These are phyloP conservation scores for Penicillium steckii DNA, from an alignment of 495 filamentous ascomycete genomes.

Conservation along the genomic window DNA sequence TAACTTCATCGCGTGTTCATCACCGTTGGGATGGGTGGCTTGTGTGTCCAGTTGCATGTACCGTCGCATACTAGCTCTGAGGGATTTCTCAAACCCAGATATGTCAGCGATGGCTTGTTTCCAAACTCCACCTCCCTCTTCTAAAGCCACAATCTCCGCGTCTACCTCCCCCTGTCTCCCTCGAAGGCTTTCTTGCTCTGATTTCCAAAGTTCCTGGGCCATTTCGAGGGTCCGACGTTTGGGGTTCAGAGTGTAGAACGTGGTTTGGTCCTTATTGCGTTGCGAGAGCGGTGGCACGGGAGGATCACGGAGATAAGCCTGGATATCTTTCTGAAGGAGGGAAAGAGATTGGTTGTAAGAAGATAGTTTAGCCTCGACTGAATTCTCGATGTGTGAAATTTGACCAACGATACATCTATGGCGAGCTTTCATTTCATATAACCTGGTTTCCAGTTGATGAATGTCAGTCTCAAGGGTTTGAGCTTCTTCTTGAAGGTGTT, in stretches of 20 bases:
- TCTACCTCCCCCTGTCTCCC: conserved; percentile 59
- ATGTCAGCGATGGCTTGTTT: conserved; percentile 64
- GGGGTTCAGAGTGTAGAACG: conserved; percentile 56
- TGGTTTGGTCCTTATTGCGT: conserved; percentile 17
- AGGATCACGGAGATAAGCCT: conserved; percentile 38
- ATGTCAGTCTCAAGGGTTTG: conserved; percentile 59
- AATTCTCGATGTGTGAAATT: conserved; percentile 63
- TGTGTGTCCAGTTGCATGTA: conserved; percentile 28
- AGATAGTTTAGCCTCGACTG: conserved; percentile 58
- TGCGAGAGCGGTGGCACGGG: conserved; percentile 45
- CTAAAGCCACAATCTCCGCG: conserved; percentile 71
- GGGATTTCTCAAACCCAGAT: conserved; percentile 62
- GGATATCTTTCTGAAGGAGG: conserved; percentile 54
- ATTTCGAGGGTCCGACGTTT: conserved; percentile 73
- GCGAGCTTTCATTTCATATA: conserved; percentile 65
- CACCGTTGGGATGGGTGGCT: conserved; percentile 9
- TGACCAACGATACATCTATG: conserved; percentile 59
- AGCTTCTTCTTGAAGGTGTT: conserved; percentile 52
- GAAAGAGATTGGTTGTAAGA: conserved; percentile 56
- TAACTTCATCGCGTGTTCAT: conserved; percentile 4
- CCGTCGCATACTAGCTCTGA: conserved; percentile 56
- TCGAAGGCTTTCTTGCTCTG: conserved; percentile 58
- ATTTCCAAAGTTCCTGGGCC: conserved; percentile 73
- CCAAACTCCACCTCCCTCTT: conserved; percentile 83
- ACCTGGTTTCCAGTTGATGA: conserved; percentile 57